A percentile compares a stretch with the other conserved stretches of the same genome.
These are phyloP conservation scores for Kurtzmaniella cleridarum DNA, from an alignment of 805 yeast genomes.

Conservation along the genomic window DNA sequence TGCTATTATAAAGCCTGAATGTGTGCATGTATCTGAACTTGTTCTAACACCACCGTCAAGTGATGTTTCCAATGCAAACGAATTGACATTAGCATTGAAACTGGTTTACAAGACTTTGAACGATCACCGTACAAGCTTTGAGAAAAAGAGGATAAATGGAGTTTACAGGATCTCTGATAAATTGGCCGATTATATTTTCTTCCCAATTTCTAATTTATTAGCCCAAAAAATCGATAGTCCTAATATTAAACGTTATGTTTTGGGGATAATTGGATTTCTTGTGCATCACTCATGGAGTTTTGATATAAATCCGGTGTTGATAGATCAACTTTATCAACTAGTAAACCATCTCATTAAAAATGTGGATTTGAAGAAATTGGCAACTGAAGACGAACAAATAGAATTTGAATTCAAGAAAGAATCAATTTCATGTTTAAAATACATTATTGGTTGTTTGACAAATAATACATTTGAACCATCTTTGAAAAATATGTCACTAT, in stretches of 20 bases:
- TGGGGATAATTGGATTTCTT: conserved; percentile 25
- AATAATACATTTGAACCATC: conserved; percentile 12
- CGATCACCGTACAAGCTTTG: conserved; percentile 7
- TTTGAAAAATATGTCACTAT: conserved; percentile 16
- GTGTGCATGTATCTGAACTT: conserved; percentile 23
- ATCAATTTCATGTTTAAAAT: conserved; percentile 10
- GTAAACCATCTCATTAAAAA: conserved; percentile 3
- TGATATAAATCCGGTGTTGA: conserved; percentile 14
- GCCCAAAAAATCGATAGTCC: conserved; percentile 20
- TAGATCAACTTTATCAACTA: conserved; percentile 34
- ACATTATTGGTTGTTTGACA: conserved; percentile 14
- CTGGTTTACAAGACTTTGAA: conserved; percentile 10
- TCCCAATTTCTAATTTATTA: conserved; percentile 30
- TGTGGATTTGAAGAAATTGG: no score
- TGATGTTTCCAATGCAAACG: conserved; percentile 6
- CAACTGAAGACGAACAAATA: no score
- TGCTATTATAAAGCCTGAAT: conserved; percentile 21
- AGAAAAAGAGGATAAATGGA: not conserved
- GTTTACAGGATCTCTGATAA: conserved; percentile 22
- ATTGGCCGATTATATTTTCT: conserved; percentile 38
- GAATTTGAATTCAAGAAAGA: conserved; percentile 13
- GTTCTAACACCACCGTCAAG: conserved; percentile 11
- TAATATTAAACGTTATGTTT: conserved; percentile 15
- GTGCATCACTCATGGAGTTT: conserved; percentile 25
- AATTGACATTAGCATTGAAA: conserved; percentile 8